phyloP scores from a whole-genome alignment of 2,329 filamentous ascomycete genomes.

The Neonectria coccinea region DNA sequence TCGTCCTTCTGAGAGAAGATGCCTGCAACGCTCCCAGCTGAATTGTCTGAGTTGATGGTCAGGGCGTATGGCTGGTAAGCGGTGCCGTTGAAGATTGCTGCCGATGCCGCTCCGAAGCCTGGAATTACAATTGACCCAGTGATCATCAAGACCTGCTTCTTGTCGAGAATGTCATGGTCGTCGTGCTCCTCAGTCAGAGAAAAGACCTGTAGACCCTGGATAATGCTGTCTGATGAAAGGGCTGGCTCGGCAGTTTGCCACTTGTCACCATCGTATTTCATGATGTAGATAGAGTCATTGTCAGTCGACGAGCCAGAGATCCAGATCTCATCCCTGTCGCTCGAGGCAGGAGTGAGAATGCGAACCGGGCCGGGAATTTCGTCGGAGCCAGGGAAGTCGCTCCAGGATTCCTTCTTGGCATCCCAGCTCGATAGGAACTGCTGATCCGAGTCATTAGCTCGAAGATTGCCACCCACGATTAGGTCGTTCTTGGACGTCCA shows the following conservation, averaged over 20 bases:
- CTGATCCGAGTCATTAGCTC: constrained; percentile 69
- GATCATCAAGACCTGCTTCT: constrained; percentile 80
- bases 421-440: constrained; percentile 81
- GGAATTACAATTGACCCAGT: constrained; percentile 85
- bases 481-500: constrained; percentile 81
- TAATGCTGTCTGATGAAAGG: constrained; percentile 73
- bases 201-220: constrained; percentile 87
- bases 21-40: constrained; percentile 79
- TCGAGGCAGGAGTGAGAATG: constrained; percentile 79
- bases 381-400: constrained; percentile 69
- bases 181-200: constrained; percentile 76
- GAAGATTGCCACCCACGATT: constrained; percentile 82
- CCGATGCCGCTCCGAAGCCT: constrained; percentile 83
- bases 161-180: constrained; percentile 70
- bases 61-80: constrained; percentile 83
- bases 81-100: constrained; percentile 88
- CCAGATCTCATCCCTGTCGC: constrained; percentile 82
- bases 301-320: constrained; percentile 74
- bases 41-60: constrained; percentile 74
- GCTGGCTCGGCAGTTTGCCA: constrained; percentile 75
- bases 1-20: constrained; percentile 86
- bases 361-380: constrained; percentile 84
- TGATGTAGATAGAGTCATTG: constrained; percentile 79
- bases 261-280: constrained; percentile 81
- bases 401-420: constrained; percentile 74